phyloP scores from a whole-genome alignment of 192 early-diverging fungal genomes.

The Chytriomyces sp. region DNA sequence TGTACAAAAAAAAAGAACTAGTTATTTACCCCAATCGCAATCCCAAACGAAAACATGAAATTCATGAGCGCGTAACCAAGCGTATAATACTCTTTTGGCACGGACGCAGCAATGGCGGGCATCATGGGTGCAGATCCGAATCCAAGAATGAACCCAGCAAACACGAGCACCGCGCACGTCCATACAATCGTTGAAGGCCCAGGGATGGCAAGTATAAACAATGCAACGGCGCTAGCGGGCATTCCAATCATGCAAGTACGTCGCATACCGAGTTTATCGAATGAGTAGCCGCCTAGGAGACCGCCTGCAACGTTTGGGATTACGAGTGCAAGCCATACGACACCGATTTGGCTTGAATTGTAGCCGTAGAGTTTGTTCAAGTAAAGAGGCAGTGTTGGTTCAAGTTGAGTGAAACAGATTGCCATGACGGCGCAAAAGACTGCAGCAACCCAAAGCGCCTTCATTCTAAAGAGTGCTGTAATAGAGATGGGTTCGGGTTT shows the following conservation, averaged over 20 bases:
- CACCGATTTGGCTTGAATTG: conserved; percentile 26
- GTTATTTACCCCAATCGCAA: conserved; percentile 17
- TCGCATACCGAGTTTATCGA: conserved; percentile 24
- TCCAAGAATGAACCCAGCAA: conserved; percentile 4
- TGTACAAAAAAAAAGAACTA: too few species aligned
- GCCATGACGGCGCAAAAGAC: neutral
- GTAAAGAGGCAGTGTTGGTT: conserved; percentile 37
- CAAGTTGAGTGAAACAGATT: conserved; percentile 23
- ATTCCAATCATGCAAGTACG: neutral
- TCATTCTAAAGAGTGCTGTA: neutral
- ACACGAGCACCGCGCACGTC: neutral
- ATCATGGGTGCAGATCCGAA: conserved; percentile 23
- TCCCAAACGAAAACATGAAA: conserved; percentile 36
- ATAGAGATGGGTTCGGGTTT: neutral
- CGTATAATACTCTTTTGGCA: conserved; percentile 35
- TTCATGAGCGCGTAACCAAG: conserved; percentile 35
- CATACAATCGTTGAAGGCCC: neutral
- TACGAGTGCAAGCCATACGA: conserved; percentile 28
- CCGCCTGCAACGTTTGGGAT: conserved; percentile 25
- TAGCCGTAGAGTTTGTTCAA: conserved; percentile 21
- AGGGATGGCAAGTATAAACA: conserved; percentile 2
- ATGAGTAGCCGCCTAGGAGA: conserved; percentile 16
- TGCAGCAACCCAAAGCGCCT: neutral
- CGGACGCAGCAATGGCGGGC: conserved; percentile 28
- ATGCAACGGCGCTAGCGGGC: neutral